Conservation (phyloP, 805 yeast species). For the Saccharomycopsis babjevae region DNA sequence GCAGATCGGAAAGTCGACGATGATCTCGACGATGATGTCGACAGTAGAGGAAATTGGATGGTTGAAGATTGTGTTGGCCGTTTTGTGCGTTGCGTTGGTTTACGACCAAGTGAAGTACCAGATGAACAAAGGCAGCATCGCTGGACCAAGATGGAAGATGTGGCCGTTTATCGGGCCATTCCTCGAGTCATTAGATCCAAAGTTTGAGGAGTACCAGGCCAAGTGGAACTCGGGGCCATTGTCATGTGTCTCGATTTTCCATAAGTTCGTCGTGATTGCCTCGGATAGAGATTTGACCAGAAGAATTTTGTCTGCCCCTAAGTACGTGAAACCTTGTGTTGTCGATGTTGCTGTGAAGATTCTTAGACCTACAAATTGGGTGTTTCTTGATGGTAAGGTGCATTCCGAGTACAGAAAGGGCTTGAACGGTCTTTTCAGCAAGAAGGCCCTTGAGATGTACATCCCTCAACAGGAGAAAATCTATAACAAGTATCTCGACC, state of each 20-base stretch:
- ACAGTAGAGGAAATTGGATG: conserved; percentile 24
- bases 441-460: conserved; percentile 71
- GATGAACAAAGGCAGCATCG: conserved; percentile 73
- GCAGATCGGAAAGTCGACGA: not conserved
- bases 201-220: conserved; percentile 83
- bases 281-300: conserved; percentile 80
- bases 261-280: conserved; percentile 93
- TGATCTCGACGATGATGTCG: not conserved
- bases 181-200: conserved; percentile 87
- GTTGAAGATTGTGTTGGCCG: conserved; percentile 41
- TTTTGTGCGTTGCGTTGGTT: conserved; percentile 38
- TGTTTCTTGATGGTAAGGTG: conserved; percentile 90
- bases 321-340: conserved; percentile 91
- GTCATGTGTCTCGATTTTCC: conserved; percentile 95
- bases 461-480: conserved; percentile 76
- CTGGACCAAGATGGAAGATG: conserved; percentile 78
- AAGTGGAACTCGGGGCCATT: conserved; percentile 94
- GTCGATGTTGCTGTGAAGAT: conserved; percentile 95
- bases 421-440: conserved; percentile 81
- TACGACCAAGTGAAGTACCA: conserved; percentile 78
- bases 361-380: conserved; percentile 95
- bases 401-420: conserved; percentile 90
- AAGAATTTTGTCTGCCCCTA: conserved; percentile 75
- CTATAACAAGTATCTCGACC: conserved; percentile 72
- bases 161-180: conserved; percentile 98